Conservation (phyloP, 2,329 filamentous ascomycete genomes). For the Aspergillus pseudoviridinutans region DNA sequence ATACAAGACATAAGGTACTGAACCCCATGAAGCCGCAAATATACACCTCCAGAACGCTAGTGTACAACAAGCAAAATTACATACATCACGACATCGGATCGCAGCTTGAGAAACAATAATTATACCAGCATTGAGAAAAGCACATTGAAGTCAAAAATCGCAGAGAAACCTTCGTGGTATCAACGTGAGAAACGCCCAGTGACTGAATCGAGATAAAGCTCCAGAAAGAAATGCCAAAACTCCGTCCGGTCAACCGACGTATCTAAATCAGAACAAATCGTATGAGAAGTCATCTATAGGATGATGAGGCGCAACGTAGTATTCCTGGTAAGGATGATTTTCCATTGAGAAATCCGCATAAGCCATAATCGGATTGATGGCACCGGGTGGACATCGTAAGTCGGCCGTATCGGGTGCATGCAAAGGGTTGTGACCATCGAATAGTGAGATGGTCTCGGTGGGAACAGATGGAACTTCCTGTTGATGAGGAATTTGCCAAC, state of each 20-base stretch:
- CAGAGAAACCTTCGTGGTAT: neutral
- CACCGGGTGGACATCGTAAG: conserved; percentile 40
- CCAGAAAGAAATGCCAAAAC: neutral
- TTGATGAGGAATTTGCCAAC: conserved; percentile 53
- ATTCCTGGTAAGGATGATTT: conserved; percentile 76
- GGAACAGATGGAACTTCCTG: conserved; percentile 20
- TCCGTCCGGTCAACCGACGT: neutral
- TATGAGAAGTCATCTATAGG: conserved; percentile 23
- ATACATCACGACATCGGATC: neutral
- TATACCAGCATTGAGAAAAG: neutral
- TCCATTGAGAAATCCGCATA: conserved; percentile 72
- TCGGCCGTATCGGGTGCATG: conserved; percentile 19
- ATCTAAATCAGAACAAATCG: conserved; percentile 13
- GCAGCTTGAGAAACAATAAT: neutral
- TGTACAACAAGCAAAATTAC: neutral
- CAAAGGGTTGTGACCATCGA: conserved; percentile 9
- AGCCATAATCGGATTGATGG: conserved; percentile 67
- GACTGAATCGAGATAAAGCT: neutral
- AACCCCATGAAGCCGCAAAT: neutral
- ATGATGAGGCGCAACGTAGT: conserved; percentile 65
- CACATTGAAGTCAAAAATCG: neutral
- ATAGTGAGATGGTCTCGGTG: conserved; percentile 11
- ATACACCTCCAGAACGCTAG: neutral
- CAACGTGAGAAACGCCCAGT: neutral
- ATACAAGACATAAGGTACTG: neutral